phyloP scores from a whole-genome alignment of 2,329 filamentous ascomycete genomes.

The Aspergillus unguis region DNA sequence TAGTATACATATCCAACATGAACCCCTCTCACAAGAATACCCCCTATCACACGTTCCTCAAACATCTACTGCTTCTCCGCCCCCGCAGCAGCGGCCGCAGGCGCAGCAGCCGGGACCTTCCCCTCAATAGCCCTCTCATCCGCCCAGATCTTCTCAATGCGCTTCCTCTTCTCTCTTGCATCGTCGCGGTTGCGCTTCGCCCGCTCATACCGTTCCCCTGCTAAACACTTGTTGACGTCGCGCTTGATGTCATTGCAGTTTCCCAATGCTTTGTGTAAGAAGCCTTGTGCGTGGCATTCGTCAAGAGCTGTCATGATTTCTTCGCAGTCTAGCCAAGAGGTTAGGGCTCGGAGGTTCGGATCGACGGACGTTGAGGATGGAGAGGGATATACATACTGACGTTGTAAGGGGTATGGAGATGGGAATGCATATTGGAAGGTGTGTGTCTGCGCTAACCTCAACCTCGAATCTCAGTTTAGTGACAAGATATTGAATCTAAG shows the following conservation, averaged over 20 bases:
- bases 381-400: constrained; percentile 58
- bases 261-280: constrained; percentile 85
- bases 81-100: background rate
- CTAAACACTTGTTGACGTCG: constrained; percentile 79
- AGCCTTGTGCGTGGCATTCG: constrained; percentile 89
- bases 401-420: constrained; percentile 91
- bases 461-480: background rate
- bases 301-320: constrained; percentile 92
- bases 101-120: constrained; percentile 1
- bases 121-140: constrained; percentile 48
- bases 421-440: constrained; percentile 77
- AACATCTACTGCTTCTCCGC: constrained; percentile 2
- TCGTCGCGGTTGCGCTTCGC: constrained; percentile 72
- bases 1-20: constrained; percentile 2
- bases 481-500: background rate
- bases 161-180: constrained; percentile 66
- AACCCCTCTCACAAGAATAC: background rate
- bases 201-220: constrained; percentile 72
- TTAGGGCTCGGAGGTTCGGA: constrained; percentile 2
- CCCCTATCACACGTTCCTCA: background rate
- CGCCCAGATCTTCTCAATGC: constrained; percentile 73
- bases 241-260: constrained; percentile 86
- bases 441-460: background rate
- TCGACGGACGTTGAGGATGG: background rate
- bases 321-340: constrained; percentile 79